Evolutionary conservation across 306 rosid species (phyloP).

Genomic region (Acmispon strigosus): DNA sequence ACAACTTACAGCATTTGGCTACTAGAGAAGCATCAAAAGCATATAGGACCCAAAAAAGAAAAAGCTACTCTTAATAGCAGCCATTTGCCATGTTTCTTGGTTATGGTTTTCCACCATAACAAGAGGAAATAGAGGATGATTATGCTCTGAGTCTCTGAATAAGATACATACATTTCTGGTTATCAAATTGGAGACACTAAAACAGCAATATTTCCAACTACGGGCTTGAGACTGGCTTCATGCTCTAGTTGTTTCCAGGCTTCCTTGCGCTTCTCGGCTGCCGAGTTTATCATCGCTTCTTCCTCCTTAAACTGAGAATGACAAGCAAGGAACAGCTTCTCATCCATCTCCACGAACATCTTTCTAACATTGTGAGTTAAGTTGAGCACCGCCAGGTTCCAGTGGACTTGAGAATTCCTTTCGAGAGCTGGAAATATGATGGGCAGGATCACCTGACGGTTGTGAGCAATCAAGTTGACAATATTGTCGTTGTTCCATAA

Average conservation of each 20-base stretch:
- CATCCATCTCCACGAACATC: conserved; percentile 91
- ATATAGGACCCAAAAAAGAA: conserved; percentile 18
- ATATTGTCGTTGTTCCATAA: conserved; percentile 91
- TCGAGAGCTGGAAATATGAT: conserved; percentile 75
- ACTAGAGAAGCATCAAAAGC: conserved; percentile 27
- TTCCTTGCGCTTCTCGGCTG: conserved; percentile 58
- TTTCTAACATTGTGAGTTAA: conserved; percentile 69
- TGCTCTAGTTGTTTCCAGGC: conserved; percentile 74
- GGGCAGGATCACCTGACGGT: conserved; percentile 77
- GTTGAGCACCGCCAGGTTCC: conserved; percentile 91
- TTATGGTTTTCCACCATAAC: conserved; percentile 29
- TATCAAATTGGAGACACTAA: conserved; percentile 53
- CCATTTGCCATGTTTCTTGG: conserved; percentile 36
- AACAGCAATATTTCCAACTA: conserved; percentile 75
- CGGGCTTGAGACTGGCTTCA: conserved; percentile 66
- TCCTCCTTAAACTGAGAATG: conserved; percentile 58
- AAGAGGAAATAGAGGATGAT: conserved; percentile 18
- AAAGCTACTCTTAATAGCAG: conserved; percentile 29
- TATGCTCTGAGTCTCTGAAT: conserved; percentile 15
- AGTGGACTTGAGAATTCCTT: conserved; percentile 67
- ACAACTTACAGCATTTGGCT: conserved; percentile 41
- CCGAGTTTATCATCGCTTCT: conserved; percentile 40
- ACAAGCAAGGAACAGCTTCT: conserved; percentile 57
- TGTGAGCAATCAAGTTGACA: conserved; percentile 76
- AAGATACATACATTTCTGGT: conserved; percentile 34